phyloP scores from a whole-genome alignment of 1,284 basidiomycete genomes.

The Cystobasidium slooffiae region DNA sequence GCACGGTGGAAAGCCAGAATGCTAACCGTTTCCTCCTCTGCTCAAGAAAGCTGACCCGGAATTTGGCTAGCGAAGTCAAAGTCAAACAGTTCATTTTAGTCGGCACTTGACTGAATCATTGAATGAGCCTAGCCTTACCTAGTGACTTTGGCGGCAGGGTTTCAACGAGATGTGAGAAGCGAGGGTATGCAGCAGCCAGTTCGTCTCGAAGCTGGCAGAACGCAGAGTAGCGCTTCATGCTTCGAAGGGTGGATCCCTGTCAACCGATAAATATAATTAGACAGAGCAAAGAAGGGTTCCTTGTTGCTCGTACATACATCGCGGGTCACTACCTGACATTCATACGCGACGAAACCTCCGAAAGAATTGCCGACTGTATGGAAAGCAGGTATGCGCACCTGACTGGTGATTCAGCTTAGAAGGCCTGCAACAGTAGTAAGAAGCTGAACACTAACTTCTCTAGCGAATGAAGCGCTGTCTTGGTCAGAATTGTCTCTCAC shows the following conservation, averaged over 20 bases:
- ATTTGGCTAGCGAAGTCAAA: conserved; percentile 56
- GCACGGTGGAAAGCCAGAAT: conserved; percentile 68
- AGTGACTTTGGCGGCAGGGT: conserved; percentile 70
- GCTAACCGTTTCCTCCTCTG: conserved; percentile 68
- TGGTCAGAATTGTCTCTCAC: conserved; percentile 47
- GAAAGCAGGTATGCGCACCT: conserved; percentile 46
- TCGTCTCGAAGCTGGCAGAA: conserved; percentile 66
- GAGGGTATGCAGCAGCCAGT: conserved; percentile 64
- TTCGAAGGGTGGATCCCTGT: conserved; percentile 68
- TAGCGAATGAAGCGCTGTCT: conserved; percentile 45
- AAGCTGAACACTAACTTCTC: conserved; percentile 11
- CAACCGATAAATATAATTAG: neutral
- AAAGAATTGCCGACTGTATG: conserved; percentile 48
- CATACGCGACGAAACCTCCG: conserved; percentile 52
- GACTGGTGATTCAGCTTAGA: neutral
- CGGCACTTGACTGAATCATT: neutral
- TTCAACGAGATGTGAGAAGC: conserved; percentile 64
- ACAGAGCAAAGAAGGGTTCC: neutral
- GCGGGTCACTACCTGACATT: conserved; percentile 50
- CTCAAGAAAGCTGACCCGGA: conserved; percentile 71
- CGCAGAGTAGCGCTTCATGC: conserved; percentile 71
- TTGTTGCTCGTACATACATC: conserved; percentile 31
- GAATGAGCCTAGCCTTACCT: conserved; percentile 60
- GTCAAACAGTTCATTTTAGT: neutral
- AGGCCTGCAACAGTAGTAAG: too few species aligned